These are phyloP conservation scores for Oryza longistaminata DNA, from an alignment of 176 grass and related monocot genomes.

Conservation along the genomic window DNA sequence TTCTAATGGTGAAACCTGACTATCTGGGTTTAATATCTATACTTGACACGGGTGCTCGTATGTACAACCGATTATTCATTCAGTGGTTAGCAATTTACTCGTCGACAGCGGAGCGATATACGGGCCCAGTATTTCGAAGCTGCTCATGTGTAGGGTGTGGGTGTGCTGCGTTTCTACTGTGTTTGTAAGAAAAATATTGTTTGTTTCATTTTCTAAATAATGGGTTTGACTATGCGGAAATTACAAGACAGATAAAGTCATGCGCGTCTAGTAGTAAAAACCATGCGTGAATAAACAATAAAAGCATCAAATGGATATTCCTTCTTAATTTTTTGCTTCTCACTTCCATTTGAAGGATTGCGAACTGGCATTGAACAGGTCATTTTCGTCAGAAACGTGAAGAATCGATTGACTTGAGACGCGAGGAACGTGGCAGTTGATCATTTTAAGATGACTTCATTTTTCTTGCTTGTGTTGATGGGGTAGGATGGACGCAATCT, in stretches of 20 bases:
- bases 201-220: neutral
- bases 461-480: neutral
- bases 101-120: too few relatives aligned
- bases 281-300: neutral
- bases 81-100: too few relatives aligned
- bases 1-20: too few relatives aligned
- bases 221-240: neutral
- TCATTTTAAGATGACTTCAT: neutral
- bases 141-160: too few relatives aligned
- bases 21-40: too few relatives aligned
- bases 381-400: slow-evolving; percentile 18
- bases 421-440: neutral
- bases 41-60: too few relatives aligned
- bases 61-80: too few relatives aligned
- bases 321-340: neutral
- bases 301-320: neutral
- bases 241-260: neutral
- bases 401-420: slow-evolving; percentile 10
- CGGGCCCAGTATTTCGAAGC: too few relatives aligned
- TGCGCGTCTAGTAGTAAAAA: neutral
- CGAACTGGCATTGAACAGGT: neutral
- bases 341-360: neutral
- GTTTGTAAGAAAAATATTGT: too few relatives aligned
- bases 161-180: too few relatives aligned
- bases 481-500: neutral